Conservation (phyloP, 495 filamentous ascomycete genomes). For the Diplogelasinospora grovesii region DNA sequence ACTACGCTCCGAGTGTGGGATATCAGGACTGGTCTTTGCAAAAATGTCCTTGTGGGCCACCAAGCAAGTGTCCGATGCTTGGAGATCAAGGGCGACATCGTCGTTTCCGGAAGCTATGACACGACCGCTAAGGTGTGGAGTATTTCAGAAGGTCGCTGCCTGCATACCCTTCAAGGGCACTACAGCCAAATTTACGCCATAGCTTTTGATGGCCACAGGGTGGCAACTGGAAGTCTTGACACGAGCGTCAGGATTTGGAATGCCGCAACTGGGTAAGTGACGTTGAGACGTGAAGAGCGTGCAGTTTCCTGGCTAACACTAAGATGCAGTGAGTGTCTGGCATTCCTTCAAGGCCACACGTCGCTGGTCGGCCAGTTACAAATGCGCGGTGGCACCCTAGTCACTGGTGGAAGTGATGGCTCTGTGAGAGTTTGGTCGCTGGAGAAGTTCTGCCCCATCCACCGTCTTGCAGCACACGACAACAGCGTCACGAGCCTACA, state of each 20-base stretch:
- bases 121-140: conserved; percentile 97
- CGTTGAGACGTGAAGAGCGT: background rate
- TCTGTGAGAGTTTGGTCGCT: conserved; percentile 95
- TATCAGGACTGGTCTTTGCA: conserved; percentile 75
- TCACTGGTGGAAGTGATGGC: conserved; percentile 93
- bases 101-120: conserved; percentile 96
- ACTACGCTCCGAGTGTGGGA: conserved; percentile 96
- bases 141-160: conserved; percentile 84
- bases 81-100: conserved; percentile 89
- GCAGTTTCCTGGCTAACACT: conserved; percentile 2
- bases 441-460: conserved; percentile 79
- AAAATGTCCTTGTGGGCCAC: conserved; percentile 88
- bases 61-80: conserved; percentile 94
- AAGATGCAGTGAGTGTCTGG: conserved; percentile 60
- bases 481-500: conserved; percentile 96
- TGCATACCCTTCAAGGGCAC: conserved; percentile 85
- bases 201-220: conserved; percentile 85
- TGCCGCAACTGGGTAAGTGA: conserved; percentile 71
- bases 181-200: conserved; percentile 99
- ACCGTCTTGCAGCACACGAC: conserved; percentile 93
- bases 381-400: conserved; percentile 87
- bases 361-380: conserved; percentile 96
- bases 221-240: conserved; percentile 95
- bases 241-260: conserved; percentile 98
- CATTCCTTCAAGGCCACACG: conserved; percentile 94